A percentile compares a stretch with the other conserved stretches of the same genome.
Conservation (phyloP, 371 early-diverging fungal genomes). For the Funneliformis caledonium region DNA sequence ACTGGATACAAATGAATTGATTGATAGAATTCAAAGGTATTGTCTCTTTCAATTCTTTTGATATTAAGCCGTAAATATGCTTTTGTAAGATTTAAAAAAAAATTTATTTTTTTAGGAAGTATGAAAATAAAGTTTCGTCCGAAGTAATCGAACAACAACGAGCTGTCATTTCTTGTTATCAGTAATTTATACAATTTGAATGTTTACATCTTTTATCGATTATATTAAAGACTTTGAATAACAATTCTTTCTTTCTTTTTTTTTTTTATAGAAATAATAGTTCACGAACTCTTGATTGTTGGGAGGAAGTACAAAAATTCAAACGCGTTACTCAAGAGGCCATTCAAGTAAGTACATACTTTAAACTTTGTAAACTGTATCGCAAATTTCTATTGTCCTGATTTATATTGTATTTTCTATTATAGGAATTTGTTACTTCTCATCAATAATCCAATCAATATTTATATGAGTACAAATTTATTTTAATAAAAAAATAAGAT, state of each 20-base stretch:
- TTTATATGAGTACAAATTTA: too few species aligned
- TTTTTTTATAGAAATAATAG: slow-evolving; percentile 15
- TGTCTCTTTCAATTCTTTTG: not conserved
- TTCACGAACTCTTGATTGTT: slow-evolving; percentile 21
- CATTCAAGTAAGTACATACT: not conserved
- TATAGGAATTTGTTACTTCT: not conserved
- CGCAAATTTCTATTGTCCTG: not conserved
- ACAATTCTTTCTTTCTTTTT: too few species aligned
- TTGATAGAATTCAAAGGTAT: slow-evolving; percentile 16
- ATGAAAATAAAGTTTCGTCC: slow-evolving; percentile 14
- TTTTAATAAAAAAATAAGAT: too few species aligned
- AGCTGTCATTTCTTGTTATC: slow-evolving; percentile 25
- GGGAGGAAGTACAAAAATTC: slow-evolving; percentile 22
- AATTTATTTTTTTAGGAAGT: slow-evolving; percentile 16
- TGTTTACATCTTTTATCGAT: not conserved
- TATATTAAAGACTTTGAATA: too few species aligned
- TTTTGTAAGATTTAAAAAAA: not conserved
- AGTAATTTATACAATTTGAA: not conserved
- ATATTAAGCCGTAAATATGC: not conserved
- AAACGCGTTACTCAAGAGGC: slow-evolving; percentile 4
- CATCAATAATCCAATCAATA: not conserved
- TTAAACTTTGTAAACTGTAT: not conserved
- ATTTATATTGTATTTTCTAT: not conserved
- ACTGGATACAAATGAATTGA: slow-evolving; percentile 28
- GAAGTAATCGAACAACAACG: slow-evolving; percentile 30